Percentiles rank a stretch among this genome's conserved stretches.
phyloP scores from a whole-genome alignment of 108 stramenopile genomes.

The Stephanodiscus minutulus region DNA sequence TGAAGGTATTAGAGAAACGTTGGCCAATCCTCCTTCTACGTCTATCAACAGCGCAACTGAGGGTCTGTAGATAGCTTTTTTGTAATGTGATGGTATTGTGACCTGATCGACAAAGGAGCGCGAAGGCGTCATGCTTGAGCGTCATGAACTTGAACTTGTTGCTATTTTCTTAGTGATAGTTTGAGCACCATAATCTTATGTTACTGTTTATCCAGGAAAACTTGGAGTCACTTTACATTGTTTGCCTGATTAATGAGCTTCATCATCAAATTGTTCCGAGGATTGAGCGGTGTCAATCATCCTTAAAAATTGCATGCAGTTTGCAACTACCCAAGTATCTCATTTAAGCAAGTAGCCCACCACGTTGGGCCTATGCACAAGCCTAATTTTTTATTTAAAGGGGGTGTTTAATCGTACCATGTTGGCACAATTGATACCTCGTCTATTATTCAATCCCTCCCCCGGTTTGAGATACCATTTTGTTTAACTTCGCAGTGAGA shows the following conservation, averaged over 20 bases:
- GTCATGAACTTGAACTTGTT: neutral
- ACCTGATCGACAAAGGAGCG: no score
- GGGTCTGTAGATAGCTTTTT: neutral
- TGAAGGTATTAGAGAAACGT: conserved; percentile 28
- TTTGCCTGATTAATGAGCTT: neutral
- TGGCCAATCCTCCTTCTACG: conserved; percentile 25
- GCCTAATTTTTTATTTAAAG: neutral
- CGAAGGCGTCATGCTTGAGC: no score
- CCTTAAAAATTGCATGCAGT: neutral
- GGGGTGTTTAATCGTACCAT: neutral
- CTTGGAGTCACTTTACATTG: neutral
- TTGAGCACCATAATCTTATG: neutral
- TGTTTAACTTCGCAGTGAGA: neutral
- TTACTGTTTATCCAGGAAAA: neutral
- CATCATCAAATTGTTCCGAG: neutral
- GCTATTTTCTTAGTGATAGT: neutral
- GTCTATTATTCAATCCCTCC: neutral
- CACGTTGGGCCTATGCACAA: no score
- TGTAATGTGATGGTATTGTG: no score
- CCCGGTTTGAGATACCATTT: neutral
- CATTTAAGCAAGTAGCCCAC: no score
- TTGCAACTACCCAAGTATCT: no score
- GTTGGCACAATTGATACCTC: neutral
- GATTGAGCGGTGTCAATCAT: neutral
- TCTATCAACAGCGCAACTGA: neutral